Conservation (phyloP, 2,329 filamentous ascomycete genomes). For the Escovopsis weberi region DNA sequence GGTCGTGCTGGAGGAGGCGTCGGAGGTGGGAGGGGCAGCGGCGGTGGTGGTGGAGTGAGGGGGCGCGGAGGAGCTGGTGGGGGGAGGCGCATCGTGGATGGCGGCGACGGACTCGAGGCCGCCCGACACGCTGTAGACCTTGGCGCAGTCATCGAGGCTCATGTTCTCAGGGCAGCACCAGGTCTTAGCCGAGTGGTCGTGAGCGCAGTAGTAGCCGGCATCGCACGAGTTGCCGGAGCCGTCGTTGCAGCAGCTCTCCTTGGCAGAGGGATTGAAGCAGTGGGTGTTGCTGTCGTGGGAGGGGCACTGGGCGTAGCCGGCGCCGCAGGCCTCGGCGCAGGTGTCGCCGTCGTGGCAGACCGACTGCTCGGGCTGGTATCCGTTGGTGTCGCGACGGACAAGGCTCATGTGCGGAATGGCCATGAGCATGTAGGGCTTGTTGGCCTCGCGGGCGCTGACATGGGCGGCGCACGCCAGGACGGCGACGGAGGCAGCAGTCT, state of each 20-base stretch:
- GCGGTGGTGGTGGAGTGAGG: constrained; percentile 8
- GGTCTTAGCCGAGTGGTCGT: constrained; percentile 33
- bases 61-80: constrained; percentile 9
- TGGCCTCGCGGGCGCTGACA: constrained; percentile 14
- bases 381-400: constrained; percentile 28
- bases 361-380: constrained; percentile 34
- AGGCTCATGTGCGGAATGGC: constrained; percentile 26
- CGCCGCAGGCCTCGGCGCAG: constrained; percentile 41
- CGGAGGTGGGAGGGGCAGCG: constrained; percentile 11
- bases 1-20: constrained; percentile 15
- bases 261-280: constrained; percentile 39
- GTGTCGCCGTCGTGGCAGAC: constrained; percentile 34
- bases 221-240: constrained; percentile 46
- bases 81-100: constrained; percentile 14
- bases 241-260: constrained; percentile 43
- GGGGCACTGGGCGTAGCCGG: constrained; percentile 33
- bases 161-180: constrained; percentile 47
- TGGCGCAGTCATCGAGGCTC: constrained; percentile 39
- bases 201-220: constrained; percentile 47
- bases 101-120: constrained; percentile 26
- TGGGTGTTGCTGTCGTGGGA: constrained; percentile 35
- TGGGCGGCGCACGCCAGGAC: constrained; percentile 20
- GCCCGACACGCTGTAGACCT: constrained; percentile 33
- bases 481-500: constrained; percentile 17
- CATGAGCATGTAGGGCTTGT: constrained; percentile 24